Base-by-base conservation (phyloP, 139 green algal genomes). In the Volvox africanus region DNA sequence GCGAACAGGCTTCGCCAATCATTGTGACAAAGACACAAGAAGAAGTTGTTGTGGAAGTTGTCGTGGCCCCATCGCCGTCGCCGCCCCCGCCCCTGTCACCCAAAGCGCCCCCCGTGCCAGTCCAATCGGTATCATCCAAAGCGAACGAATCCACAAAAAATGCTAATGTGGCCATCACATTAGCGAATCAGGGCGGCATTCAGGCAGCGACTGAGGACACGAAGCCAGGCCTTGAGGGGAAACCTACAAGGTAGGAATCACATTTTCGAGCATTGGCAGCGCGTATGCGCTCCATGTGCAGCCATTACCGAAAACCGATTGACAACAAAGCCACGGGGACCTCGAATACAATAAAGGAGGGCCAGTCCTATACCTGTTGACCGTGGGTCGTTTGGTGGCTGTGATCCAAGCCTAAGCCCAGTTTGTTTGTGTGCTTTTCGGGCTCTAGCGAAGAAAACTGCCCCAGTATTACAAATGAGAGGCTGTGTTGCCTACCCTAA, bases 211-310 rank as follows among this genome's bases (percentile, higher is more conserved):
- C 44, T 11, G 88, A 35, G 78, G 37, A 35, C 26, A 24, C 14
- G 44, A 69, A 68, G 11, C 61, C 32, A 35, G 62, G 50, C 37
- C 21, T 26, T 11, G 88, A 68, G 14, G 65, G 2, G 32, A 92
- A 91, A 77, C 44, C 44, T 35, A 55, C 50, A n/a, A 79, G 71
- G 71, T 79, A 79, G 16, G 71, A 73, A 73, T 28, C 65, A 73
- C 16, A 12, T 2, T 3, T 73, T 30, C 65, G 2, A 2, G 21
- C 65, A 55, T 55, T 55, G 5, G 5, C 9, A 55, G 5, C 44
- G 44, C 44, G 44, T 55, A 55, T 55, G 44, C 9, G 5, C 44
- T 9, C 44, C n/a, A n/a, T n/a, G n/a, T n/a, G n/a, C n/a, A n/a
- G 9, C 44, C 44, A 14, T 55, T 9, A 55, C 5, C 44, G 44